Evolutionary conservation across 75 land plant genomes (phyloP), one percentile per base, ranked within the genome.

Genomic region (Selaginella moellendorffii): DNA sequence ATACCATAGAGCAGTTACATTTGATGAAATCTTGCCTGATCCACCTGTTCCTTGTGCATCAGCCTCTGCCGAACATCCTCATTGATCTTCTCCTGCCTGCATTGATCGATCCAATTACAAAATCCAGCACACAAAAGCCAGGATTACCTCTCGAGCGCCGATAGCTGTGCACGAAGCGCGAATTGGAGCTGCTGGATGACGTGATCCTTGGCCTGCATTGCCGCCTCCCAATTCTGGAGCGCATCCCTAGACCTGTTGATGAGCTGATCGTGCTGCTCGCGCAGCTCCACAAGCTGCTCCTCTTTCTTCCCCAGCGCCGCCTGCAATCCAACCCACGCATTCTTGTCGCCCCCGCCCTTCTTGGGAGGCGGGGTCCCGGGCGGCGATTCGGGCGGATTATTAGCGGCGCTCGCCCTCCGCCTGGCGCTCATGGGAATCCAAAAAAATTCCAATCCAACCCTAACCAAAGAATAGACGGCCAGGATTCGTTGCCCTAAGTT

Each of bases 281-380:
- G 70, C 31, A 72, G 59, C 64, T 72, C 75, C 56, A 67, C 75
- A 61, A 72, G 65, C 64, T 72, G 64, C 64, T 66, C 26, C 31
- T 72, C 75, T 22, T 72, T 72, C 52, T 72, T 68, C 61, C 59
- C 66, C 12, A 72, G 24, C 8, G 75, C 75, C 20, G 64, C 71
- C 36, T 68, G 24, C 64, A 72, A 42, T 31, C 36, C 26, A 54
- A 72, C 30, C 36, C 46, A 36, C 14, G 14, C 46, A 36, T 36
- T 36, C n/a, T n/a, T n/a, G n/a, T n/a, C n/a, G n/a, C n/a, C n/a
- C n/a, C n/a, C n/a, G n/a, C n/a, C n/a, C 46, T 36, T 36, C 46
- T 36, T 36, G 10, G 5, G 5, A 5, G 5, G 46, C 14, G 46
- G 46, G 10, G 46, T 5, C 46, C 46, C 46, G 5, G n/a, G n/a